A percentile compares a stretch with the other conserved stretches of the same genome.
Evolutionary conservation across 352 stramenopile genomes (phyloP).

Genomic region (Phytophthora constricta): DNA sequence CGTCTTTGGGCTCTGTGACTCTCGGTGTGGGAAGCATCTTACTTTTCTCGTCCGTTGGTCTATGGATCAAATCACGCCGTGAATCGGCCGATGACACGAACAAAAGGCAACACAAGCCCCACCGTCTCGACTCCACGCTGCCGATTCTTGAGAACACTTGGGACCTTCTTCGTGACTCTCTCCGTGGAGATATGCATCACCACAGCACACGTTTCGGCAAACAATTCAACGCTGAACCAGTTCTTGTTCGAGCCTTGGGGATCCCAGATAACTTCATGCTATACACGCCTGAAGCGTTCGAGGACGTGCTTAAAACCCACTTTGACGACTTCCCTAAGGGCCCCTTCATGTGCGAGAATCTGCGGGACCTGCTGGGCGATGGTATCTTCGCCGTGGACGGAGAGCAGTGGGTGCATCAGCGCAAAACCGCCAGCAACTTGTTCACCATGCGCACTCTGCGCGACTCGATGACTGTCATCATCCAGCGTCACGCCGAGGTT

Average conservation of each 20-base stretch:
- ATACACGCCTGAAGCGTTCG: conserved; percentile 33
- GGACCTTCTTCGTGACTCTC: conserved; percentile 18
- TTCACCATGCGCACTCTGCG: conserved; percentile 58
- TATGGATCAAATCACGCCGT: conserved; percentile 10
- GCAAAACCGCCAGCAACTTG: conserved; percentile 84
- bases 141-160: conserved; percentile 39
- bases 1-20: neutral
- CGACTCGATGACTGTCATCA: conserved; percentile 36
- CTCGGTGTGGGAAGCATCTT: conserved; percentile 3
- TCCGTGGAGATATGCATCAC: conserved; percentile 33
- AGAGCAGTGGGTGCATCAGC: conserved; percentile 61
- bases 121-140: conserved; percentile 26
- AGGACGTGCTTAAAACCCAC: conserved; percentile 56
- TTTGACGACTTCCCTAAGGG: conserved; percentile 75
- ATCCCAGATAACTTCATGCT: conserved; percentile 32
- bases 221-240: conserved; percentile 24
- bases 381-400: conserved; percentile 75
- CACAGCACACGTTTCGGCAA: conserved; percentile 22
- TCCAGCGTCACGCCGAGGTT: conserved; percentile 29
- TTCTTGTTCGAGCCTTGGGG: conserved; percentile 34
- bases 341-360: conserved; percentile 26
- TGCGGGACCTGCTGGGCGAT: conserved; percentile 58
- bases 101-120: conserved; percentile 6
- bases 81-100: neutral
- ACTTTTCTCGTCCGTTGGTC: conserved; percentile 1